Base-by-base conservation (phyloP, 345 rosid genomes). In the Gossypium stocksii region DNA sequence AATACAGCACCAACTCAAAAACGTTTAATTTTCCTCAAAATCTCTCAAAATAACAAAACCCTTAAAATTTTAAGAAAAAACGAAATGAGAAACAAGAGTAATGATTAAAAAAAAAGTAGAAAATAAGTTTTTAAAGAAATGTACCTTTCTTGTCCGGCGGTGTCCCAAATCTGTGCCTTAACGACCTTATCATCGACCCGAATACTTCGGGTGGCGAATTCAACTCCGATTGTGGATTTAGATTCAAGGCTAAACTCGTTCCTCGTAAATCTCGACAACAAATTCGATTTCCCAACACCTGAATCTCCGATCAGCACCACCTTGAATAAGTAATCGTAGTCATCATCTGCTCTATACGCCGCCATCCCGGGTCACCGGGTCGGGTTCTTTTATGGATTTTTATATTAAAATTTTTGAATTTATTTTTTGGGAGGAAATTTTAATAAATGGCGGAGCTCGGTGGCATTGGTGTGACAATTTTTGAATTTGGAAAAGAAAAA, bases 101-200 rank as follows among this genome's bases (percentile, higher is more conserved):
- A 34, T 8, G 2, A 25, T 2, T 34, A 4, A 34, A 6, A 34
- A 34, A 62, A 3, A 7, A 29, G 16, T 7, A 16, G 2, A 41
- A 64, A 65, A 19, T 4, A 12, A 19, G 70, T 66, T 66, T 11
- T 16, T 52, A 14, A 15, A 8, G 25, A 44, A 15, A 7, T 0
- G 56, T 61, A 89, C 91, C 98, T 89, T 78, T 93, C 97, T 78
- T 93, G 97, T 53, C 95, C 98, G 6, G 97, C 97, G 7, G 97
- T 91, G 74, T 93, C 98, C 97, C 97, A 93, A 82, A 91, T 91
- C 82, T 93, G 98, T 17, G 97, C 98, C 84, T 91, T 91, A 66
- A 93, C 83, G 71, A 88, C 85, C 79, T 91, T 91, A 44, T 91
- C 93, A 41, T 91, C 92, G 48, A 89, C 88, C 3, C 80, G 85